phyloP scores from a whole-genome alignment of 805 yeast species.

The Yarrowia sp. region DNA sequence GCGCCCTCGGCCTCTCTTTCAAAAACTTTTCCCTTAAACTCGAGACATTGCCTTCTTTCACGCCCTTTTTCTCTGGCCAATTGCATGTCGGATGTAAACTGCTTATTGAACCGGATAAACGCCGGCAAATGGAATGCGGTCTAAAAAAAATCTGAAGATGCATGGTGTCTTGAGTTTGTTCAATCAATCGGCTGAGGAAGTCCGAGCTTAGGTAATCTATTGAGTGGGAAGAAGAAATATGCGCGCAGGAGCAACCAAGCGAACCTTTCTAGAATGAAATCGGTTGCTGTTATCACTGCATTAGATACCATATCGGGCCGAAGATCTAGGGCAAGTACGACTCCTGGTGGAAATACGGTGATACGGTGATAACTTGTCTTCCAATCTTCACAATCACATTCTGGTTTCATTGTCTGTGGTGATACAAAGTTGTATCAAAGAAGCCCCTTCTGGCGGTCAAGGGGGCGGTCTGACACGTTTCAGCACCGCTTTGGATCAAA shows the following conservation, averaged over 20 bases:
- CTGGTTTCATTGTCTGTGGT: not conserved
- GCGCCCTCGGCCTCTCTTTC: not conserved
- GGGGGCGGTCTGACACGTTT: constrained; percentile 11
- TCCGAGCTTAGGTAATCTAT: constrained; percentile 26
- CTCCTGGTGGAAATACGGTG: not conserved
- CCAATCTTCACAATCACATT: not conserved
- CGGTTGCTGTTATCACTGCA: constrained; percentile 23
- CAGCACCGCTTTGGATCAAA: constrained; percentile 8
- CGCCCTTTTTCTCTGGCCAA: not conserved
- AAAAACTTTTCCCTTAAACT: constrained; percentile 2
- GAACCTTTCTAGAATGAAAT: not conserved
- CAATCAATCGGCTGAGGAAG: too few species aligned
- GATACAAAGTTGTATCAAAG: not conserved
- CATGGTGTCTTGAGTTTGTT: constrained; percentile 5
- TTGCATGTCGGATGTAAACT: constrained; percentile 19
- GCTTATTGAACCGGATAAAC: constrained; percentile 22
- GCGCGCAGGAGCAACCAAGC: constrained; percentile 7
- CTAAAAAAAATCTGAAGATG: not conserved
- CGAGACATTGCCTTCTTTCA: constrained; percentile 2
- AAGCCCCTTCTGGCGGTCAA: not conserved
- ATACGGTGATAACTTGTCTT: not conserved
- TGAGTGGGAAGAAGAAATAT: not conserved
- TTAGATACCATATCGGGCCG: constrained; percentile 4
- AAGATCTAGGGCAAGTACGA: not conserved
- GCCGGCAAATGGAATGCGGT: constrained; percentile 27